Base-by-base conservation (phyloP, 495 filamentous ascomycete genomes). In the Penicillium dipodomyicola region DNA sequence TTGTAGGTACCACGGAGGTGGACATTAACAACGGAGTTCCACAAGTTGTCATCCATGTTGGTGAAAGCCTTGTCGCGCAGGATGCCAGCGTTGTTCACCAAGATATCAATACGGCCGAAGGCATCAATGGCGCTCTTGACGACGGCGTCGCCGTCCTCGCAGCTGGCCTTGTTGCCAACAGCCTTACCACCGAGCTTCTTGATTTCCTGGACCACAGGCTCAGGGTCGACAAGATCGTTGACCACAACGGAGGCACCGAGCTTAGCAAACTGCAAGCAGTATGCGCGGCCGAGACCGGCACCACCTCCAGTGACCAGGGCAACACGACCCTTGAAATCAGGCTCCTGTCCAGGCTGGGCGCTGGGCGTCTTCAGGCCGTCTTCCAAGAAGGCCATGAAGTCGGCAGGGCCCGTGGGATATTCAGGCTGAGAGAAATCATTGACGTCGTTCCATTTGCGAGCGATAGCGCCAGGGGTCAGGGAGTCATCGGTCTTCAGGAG, bases 11-110 rank as follows among this genome's bases (percentile, higher is more conserved):
- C 94, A 63, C 91, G 83, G 33, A 96, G 83, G 74, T 98, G 94
- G 49, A 97, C 92, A 58, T 89, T 86, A 74, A 97, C 78, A 56
- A 98, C 94, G 49, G 89, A 84, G 70, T 96, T 86, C 92, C 93
- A 98, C 57, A 90, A 80, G 73, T 84, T 86, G 75, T 98, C 94
- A 56, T 90, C 89, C 94, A 98, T 97, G 78, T 96, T 96, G 71
- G 79, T 84, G 77, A 98, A 98, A 35, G 94, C 93, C 83, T 97
- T 97, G 80, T 98, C 94, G 52, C 94, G 84, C 33, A 98, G 84
- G 66, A 98, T 97, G 68, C 94, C 94, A 44, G 94, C 94, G 67
- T 98, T 98, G 83, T 98, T 98, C 72, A 98, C 80, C 60, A 98
- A 74, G 52, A 97, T 88, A 68, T 98, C 94, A 64, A 98, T 83